Evolutionary conservation across 495 filamentous ascomycete genomes (phyloP).

Genomic region (Melanomma pulvis-pyrius): DNA sequence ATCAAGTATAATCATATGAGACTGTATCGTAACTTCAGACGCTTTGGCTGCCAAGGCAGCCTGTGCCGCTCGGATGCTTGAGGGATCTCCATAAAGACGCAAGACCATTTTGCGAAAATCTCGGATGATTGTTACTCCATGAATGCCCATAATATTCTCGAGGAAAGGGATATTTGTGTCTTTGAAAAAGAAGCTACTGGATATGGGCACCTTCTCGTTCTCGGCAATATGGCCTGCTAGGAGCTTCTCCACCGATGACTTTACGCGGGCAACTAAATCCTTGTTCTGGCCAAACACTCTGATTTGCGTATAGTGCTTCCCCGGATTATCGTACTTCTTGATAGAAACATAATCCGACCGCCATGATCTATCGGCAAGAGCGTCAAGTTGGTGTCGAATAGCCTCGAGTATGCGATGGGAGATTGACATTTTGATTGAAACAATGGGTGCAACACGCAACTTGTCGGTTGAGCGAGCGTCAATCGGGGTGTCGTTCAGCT

Average conservation of each 20-base stretch:
- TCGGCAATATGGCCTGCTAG: constrained; percentile 25
- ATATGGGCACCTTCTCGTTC: constrained; percentile 1
- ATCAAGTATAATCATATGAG: constrained; percentile 26
- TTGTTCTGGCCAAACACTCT: constrained; percentile 22
- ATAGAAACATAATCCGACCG: constrained; percentile 4
- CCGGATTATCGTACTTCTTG: constrained; percentile 17
- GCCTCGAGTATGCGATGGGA: constrained; percentile 11
- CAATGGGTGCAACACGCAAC: constrained; percentile 15
- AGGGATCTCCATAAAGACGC: constrained; percentile 11
- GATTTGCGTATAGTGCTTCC: constrained; percentile 10
- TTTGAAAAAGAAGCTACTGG: constrained; percentile 15
- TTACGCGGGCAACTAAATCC: constrained; percentile 14
- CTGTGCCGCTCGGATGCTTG: neutral
- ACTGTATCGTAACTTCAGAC: constrained; percentile 7
- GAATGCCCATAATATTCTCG: neutral
- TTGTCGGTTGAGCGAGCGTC: constrained; percentile 15
- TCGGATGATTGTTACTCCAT: constrained; percentile 15
- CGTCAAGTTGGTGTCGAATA: constrained; percentile 12
- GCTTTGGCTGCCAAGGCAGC: constrained; percentile 8
- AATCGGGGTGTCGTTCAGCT: constrained; percentile 13
- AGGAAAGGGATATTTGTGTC: neutral
- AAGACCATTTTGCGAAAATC: constrained; percentile 17
- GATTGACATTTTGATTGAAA: constrained; percentile 30
- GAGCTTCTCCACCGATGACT: constrained; percentile 19
- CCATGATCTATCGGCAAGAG: constrained; percentile 13